These are phyloP conservation scores for Ceratocystis papillata DNA, from an alignment of 2,329 filamentous ascomycete species.

Conservation along the genomic window DNA sequence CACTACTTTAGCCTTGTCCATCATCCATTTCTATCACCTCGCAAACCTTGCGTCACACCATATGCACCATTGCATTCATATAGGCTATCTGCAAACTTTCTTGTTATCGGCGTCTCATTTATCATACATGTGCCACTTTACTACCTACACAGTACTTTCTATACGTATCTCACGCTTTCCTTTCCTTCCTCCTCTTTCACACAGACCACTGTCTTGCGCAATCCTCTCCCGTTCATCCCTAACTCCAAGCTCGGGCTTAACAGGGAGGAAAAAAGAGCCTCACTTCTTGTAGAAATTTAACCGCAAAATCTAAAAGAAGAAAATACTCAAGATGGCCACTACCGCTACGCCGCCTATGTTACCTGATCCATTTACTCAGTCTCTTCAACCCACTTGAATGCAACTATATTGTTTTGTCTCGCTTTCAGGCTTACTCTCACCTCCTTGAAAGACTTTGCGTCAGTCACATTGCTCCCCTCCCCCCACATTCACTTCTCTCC, in stretches of 20 bases:
- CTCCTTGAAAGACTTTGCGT: neutral
- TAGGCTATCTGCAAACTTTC: neutral
- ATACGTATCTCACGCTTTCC: neutral
- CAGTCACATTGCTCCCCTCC: neutral
- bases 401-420: neutral
- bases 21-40: neutral
- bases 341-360: no score
- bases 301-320: no score
- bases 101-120: neutral
- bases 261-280: conserved; percentile 9
- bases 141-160: neutral
- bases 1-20: neutral
- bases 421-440: neutral
- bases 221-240: neutral
- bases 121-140: neutral
- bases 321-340: no score
- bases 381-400: neutral
- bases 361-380: no score
- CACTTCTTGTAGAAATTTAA: neutral
- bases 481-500: neutral
- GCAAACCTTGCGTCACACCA: neutral
- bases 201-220: neutral
- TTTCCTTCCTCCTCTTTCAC: neutral
- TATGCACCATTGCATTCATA: neutral
- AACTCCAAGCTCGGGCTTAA: neutral